A percentile compares a stretch with the other conserved stretches of the same genome.
Evolutionary conservation across 1,139 yeast species (phyloP).

Genomic region (Lodderomyces parapsilosis): DNA sequence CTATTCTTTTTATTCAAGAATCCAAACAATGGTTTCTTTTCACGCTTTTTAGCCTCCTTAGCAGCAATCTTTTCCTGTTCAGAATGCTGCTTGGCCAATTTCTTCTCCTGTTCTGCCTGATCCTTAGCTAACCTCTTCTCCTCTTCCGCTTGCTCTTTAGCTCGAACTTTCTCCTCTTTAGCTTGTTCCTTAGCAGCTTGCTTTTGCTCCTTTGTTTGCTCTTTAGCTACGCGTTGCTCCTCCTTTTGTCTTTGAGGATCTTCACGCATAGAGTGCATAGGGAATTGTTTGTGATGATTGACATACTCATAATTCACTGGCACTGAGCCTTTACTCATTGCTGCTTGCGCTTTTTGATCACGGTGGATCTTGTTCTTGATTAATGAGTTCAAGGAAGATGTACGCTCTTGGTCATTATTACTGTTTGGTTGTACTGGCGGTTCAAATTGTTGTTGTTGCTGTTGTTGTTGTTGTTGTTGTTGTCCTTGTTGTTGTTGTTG

Average conservation of each 20-base stretch:
- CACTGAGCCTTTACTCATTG: constrained; percentile 4
- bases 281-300: constrained; percentile 41
- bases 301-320: constrained; percentile 27
- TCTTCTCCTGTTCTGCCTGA: constrained; percentile 10
- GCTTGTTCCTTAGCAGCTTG: constrained; percentile 15
- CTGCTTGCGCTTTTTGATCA: constrained; percentile 6
- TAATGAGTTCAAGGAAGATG: constrained; percentile 9
- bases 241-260: constrained; percentile 30
- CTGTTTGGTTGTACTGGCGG: constrained; percentile 1
- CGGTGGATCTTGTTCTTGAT: constrained; percentile 7
- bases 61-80: constrained; percentile 14
- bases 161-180: constrained; percentile 13
- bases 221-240: constrained; percentile 24
- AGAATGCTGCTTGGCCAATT: constrained; percentile 10
- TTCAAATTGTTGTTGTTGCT: neutral
- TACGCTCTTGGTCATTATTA: constrained; percentile 2
- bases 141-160: constrained; percentile 12
- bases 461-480: too few species aligned
- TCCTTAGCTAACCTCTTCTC: constrained; percentile 15
- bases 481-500: neutral
- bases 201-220: constrained; percentile 19
- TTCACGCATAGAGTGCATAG: constrained; percentile 37
- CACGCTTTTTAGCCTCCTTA: constrained; percentile 15
- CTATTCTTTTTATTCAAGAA: constrained; percentile 9
- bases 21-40: constrained; percentile 8